Evolutionary conservation across 176 grass and related monocot species (phyloP), one percentile per base, ranked within the genome.

Genomic region (Juncus effusus): DNA sequence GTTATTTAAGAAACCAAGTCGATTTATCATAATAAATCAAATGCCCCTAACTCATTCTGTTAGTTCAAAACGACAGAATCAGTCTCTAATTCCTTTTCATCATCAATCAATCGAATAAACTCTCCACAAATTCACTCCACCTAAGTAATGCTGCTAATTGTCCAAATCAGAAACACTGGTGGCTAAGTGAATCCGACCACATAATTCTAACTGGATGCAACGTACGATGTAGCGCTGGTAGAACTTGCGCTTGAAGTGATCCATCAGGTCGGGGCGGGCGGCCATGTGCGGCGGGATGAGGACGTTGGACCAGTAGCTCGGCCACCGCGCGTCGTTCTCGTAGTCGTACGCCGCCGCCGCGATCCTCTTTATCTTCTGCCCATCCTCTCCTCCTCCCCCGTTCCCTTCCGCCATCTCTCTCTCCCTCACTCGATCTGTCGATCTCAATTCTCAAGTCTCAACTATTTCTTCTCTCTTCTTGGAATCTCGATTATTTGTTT

Each of bases 211-310:
- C 6, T 5, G 44, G 9, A 47, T 47, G 44, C 0, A 10, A 57
- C 60, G 54, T 64, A 86, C 79, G 61, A 86, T 74, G 85, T 75
- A 82, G 14, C 76, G 82, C 72, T 65, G 73, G 82, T 86, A 89
- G 82, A 88, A 83, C 79, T 81, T 95, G 64, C 80, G 79, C 73
- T 81, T 81, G 59, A 85, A 82, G 51, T 86, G 74, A 9, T 62
- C 85, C 51, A 79, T 60, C 64, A 81, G 69, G 60, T 73, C 55
- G 49, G 76, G 73, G 28, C 67, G 76, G 40, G 73, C 54, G 47
- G 82, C 62, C 76, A 80, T 81, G 79, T 83, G 61, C 1, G 77
- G 65, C 42, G 74, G 82, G 12, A 88, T 60, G 51, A 84, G 42
- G 45, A 79, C 67, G 77, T 79, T 83, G 13, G 64, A 65, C 56